Base-by-base conservation (phyloP, 1,284 basidiomycete species). In the Cystobasidium slooffiae region DNA sequence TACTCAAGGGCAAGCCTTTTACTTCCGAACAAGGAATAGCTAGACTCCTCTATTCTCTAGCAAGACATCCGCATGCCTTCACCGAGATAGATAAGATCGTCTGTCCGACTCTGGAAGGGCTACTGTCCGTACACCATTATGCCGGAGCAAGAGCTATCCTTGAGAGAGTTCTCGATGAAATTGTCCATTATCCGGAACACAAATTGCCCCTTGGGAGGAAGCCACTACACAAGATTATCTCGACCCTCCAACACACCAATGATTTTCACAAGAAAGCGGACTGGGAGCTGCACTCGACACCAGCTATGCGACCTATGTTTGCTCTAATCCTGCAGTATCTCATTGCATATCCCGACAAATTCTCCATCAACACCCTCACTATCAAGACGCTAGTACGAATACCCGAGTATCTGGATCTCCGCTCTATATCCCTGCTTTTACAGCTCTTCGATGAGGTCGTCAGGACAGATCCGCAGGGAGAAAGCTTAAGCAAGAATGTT, bases 101-200 rank as follows among this genome's bases (percentile, higher is more conserved):
- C 18, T 59, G 51, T 43, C 70, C 70, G 8, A 61, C 63, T 22
- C 62, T 73, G 10, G 70, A 49, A 20, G 51, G 51, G 24, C 52
- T 73, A 6, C 44, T 73, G 12, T 51, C 41, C 18, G 20, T 65
- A 20, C 70, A 53, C 31, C 70, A 73, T 22, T 73, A 73, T 66
- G 70, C 70, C 31, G 70, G 70, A 14, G 62, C 53, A 43, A 44
- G 70, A 65, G 70, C 62, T 37, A 53, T 66, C 10, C 41, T 73
- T 8, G 70, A 73, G 59, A 43, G 59, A 31, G 22, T 66, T 22
- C 53, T 73, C 16, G 31, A 62, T 9, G 46, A 64, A 18, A 61
- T 64, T 18, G 20, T 43, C 18, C 8, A 63, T 18, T 22, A 39
- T 24, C 59, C 61, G 7, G 9, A 12, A 6, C 56, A 59, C 43